Evolutionary conservation across 176 grass and related monocot genomes (phyloP).

Genomic region (Oryza meyeriana): DNA sequence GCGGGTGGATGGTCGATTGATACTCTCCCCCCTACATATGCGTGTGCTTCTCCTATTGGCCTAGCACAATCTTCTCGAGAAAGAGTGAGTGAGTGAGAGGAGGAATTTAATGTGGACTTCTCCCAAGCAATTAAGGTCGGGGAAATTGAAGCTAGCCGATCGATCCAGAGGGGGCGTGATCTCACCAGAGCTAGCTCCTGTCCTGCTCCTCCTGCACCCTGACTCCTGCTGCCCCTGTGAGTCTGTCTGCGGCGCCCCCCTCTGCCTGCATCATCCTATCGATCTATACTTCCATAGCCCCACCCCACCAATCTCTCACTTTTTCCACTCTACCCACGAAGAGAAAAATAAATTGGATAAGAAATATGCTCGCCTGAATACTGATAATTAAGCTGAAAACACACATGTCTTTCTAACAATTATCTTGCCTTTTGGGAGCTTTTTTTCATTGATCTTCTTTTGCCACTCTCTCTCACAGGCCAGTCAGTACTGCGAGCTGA

Average conservation of each 20-base stretch:
- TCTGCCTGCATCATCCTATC: conserved; percentile 46
- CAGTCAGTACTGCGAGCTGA: conserved; percentile 31
- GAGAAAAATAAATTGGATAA: neutral
- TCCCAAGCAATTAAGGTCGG: conserved; percentile 29
- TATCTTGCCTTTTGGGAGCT: conserved; percentile 2
- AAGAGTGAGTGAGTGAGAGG: neutral
- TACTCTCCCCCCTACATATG: neutral
- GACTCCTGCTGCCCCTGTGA: conserved; percentile 22
- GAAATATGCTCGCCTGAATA: neutral
- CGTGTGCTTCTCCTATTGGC: conserved; percentile 15
- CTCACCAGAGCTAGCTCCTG: conserved; percentile 29
- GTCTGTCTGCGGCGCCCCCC: conserved; percentile 27
- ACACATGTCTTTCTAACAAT: conserved; percentile 21
- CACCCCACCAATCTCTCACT: neutral
- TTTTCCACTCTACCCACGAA: neutral
- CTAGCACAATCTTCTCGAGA: neutral
- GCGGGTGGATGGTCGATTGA: conserved; percentile 3
- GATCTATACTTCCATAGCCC: conserved; percentile 20
- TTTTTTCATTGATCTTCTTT: conserved; percentile 33
- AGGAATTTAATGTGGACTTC: conserved; percentile 28
- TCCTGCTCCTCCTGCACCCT: conserved; percentile 28
- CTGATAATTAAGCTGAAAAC: neutral
- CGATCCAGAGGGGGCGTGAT: conserved; percentile 22
- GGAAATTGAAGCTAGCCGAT: conserved; percentile 9
- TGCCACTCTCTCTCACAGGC: neutral